Evolutionary conservation across 176 grass and related monocot genomes (phyloP).

Genomic region (Phoenix roebelenii): DNA sequence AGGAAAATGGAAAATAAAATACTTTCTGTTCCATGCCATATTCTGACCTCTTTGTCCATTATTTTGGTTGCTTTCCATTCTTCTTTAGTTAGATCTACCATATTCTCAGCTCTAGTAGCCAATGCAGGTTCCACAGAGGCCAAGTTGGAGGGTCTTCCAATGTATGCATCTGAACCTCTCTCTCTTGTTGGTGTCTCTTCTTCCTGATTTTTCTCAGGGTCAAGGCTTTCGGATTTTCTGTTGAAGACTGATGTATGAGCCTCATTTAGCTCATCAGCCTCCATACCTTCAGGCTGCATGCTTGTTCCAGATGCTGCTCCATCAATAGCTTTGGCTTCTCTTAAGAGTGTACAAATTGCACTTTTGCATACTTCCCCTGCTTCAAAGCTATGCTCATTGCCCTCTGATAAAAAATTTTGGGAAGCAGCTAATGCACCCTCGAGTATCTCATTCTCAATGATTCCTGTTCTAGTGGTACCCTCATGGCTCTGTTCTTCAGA

Average conservation of each 20-base stretch:
- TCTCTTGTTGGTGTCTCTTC: constrained; percentile 2
- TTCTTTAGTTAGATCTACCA: neutral
- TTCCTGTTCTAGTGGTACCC: neutral
- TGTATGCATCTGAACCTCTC: neutral
- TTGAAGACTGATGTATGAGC: neutral
- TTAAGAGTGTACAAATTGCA: no score
- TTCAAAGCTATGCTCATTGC: neutral
- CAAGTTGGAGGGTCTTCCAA: neutral
- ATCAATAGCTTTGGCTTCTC: no score
- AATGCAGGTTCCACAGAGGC: neutral
- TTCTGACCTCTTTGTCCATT: neutral
- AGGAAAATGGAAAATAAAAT: neutral
- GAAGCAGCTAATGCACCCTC: neutral
- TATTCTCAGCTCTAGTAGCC: no score
- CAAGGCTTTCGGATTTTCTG: neutral
- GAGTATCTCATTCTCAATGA: neutral
- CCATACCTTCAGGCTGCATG: neutral
- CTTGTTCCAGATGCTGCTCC: no score
- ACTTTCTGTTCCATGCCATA: neutral
- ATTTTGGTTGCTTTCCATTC: neutral
- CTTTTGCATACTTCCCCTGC: no score
- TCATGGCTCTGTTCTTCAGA: neutral
- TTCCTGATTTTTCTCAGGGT: constrained; percentile 3
- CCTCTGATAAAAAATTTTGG: neutral
- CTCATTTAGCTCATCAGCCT: neutral